These are phyloP conservation scores for Coemansia biformis DNA, from an alignment of 192 early-diverging fungal species.

Conservation along the genomic window DNA sequence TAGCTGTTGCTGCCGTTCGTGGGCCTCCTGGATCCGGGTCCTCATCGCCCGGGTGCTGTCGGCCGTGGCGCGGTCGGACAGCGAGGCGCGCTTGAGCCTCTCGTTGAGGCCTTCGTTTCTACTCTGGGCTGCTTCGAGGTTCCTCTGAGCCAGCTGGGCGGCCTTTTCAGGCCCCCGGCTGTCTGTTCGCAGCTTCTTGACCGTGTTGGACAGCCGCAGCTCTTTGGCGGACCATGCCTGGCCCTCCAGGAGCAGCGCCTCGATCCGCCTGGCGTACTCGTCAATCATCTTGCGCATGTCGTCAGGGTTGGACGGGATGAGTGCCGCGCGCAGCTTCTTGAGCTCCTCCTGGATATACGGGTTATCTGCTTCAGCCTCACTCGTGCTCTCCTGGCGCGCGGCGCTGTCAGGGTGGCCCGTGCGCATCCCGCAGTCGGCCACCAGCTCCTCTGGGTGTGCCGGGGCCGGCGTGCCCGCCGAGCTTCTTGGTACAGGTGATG, in stretches of 20 bases:
- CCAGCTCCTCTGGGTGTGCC: too few relatives aligned
- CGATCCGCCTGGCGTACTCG: constrained; percentile 36
- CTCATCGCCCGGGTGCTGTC: constrained; percentile 20
- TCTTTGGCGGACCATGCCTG: constrained; percentile 75
- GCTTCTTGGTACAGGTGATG: not conserved
- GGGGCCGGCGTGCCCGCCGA: too few relatives aligned
- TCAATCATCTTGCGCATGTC: constrained; percentile 39
- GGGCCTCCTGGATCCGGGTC: constrained; percentile 10
- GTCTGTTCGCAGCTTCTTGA: constrained; percentile 70
- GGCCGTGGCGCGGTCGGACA: constrained; percentile 21
- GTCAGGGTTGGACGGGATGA: constrained; percentile 19
- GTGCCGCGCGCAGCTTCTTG: constrained; percentile 22
- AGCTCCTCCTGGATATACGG: constrained; percentile 39
- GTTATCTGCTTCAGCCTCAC: constrained; percentile 7
- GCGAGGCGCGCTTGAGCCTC: constrained; percentile 12
- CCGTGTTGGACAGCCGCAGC: constrained; percentile 60
- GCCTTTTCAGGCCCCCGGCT: constrained; percentile 57
- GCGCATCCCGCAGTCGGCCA: too few relatives aligned
- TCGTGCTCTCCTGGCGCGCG: too few relatives aligned
- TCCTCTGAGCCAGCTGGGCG: constrained; percentile 48
- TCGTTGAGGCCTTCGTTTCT: constrained; percentile 51
- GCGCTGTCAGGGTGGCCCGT: too few relatives aligned
- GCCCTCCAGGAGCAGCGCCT: constrained; percentile 50
- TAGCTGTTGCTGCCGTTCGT: constrained; percentile 23
- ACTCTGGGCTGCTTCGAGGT: constrained; percentile 44